A percentile compares a stretch with the other conserved stretches of the same genome.
phyloP scores from a whole-genome alignment of 169 alveolate species.

The Babesia divergens region DNA sequence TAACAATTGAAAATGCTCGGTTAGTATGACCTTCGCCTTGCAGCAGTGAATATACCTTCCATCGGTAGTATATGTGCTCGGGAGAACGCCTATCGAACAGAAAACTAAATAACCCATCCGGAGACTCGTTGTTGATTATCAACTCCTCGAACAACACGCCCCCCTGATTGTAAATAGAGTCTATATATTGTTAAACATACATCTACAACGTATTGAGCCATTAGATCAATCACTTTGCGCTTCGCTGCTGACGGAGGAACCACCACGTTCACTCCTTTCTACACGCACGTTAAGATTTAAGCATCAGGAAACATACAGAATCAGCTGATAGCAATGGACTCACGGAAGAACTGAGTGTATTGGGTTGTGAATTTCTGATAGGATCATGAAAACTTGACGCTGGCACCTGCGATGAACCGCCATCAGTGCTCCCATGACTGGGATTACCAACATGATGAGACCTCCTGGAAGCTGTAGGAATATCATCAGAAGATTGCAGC shows the following conservation, averaged over 20 bases:
- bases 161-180: background rate
- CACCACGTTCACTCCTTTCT: slow-evolving; percentile 24
- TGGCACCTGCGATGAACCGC: no score
- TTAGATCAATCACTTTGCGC: slow-evolving; percentile 42
- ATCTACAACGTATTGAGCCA: slow-evolving; percentile 50
- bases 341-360: background rate
- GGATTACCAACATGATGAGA: no score
- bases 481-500: background rate
- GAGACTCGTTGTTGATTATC: slow-evolving; percentile 32
- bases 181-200: background rate
- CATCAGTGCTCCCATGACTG: no score
- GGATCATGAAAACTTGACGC: no score
- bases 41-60: slow-evolving; percentile 61
- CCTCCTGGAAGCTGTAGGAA: no score
- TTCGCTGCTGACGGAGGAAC: slow-evolving; percentile 14
- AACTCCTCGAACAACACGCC: slow-evolving; percentile 40
- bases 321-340: background rate
- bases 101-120: slow-evolving; percentile 46
- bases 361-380: no score
- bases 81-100: slow-evolving; percentile 27
- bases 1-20: slow-evolving; percentile 21
- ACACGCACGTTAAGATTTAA: background rate
- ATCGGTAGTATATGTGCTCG: slow-evolving; percentile 61
- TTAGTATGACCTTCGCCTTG: slow-evolving; percentile 38
- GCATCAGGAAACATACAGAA: background rate